Evolutionary conservation across 768 basidiomycete genomes (phyloP).

Genomic region (Lyophyllum shimeji): DNA sequence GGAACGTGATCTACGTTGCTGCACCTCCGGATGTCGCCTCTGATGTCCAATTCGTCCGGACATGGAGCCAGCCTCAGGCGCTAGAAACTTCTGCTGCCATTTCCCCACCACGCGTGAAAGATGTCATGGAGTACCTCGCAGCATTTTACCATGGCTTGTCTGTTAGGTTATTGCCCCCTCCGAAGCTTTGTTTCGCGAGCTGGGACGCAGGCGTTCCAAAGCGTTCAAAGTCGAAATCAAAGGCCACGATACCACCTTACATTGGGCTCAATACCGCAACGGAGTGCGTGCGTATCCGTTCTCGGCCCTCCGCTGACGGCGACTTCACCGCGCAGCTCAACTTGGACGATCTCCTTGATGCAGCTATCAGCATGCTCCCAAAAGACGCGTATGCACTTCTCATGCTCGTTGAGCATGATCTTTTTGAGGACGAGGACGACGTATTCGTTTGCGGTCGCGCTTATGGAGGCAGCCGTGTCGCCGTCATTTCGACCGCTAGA

Average conservation of each 20-base stretch:
- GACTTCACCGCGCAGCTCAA: slow-evolving; percentile 32
- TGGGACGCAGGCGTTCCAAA: slow-evolving; percentile 22
- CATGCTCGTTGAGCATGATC: slow-evolving; percentile 32
- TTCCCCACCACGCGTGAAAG: slow-evolving; percentile 17
- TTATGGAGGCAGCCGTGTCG: slow-evolving; percentile 38
- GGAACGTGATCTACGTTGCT: slow-evolving; percentile 30
- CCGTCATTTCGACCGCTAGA: slow-evolving; percentile 34
- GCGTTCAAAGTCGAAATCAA: slow-evolving; percentile 10
- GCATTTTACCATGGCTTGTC: slow-evolving; percentile 34
- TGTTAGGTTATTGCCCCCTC: slow-evolving; percentile 22
- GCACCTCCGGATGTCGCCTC: slow-evolving; percentile 26
- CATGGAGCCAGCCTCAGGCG: slow-evolving; percentile 23
- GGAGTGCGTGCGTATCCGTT: slow-evolving; percentile 33
- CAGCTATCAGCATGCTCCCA: slow-evolving; percentile 31
- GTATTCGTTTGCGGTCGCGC: slow-evolving; percentile 38
- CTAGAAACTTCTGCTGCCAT: background rate
- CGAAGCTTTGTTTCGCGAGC: slow-evolving; percentile 20
- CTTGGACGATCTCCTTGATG: slow-evolving; percentile 36
- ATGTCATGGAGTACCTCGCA: slow-evolving; percentile 28
- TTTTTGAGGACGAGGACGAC: slow-evolving; percentile 35
- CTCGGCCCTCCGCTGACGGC: slow-evolving; percentile 24
- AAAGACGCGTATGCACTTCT: slow-evolving; percentile 34
- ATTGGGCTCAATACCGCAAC: slow-evolving; percentile 29
- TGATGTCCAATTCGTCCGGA: slow-evolving; percentile 19
- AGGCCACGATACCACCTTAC: slow-evolving; percentile 18